phyloP scores from a whole-genome alignment of 352 stramenopile species.

The Globisporangium viniferum region DNA sequence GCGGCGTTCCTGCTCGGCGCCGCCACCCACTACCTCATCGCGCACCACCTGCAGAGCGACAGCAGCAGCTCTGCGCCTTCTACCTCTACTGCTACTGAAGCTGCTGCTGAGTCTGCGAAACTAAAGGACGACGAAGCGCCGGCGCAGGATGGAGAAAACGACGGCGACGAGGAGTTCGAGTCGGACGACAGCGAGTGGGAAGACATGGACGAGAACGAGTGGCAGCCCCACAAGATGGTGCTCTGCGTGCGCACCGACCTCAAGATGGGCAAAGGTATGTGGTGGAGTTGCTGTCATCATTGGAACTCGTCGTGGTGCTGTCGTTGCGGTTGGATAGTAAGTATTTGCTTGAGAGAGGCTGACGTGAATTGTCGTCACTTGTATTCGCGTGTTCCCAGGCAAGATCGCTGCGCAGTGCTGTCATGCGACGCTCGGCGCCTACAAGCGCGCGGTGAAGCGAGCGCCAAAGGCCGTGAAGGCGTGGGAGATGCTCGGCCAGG shows the following conservation, averaged over 20 bases:
- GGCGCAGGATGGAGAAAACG: conserved; percentile 14
- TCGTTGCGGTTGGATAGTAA: not conserved
- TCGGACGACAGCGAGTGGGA: conserved; percentile 66
- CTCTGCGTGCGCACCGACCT: conserved; percentile 94
- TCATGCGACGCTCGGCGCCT: conserved; percentile 92
- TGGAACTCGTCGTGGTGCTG: conserved; percentile 35
- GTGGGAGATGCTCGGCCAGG: conserved; percentile 84
- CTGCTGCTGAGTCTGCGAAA: not conserved
- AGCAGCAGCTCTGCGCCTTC: conserved; percentile 2
- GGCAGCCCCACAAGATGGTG: conserved; percentile 91
- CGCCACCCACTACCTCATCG: conserved; percentile 62
- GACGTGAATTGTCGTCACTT: not conserved
- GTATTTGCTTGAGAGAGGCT: not conserved
- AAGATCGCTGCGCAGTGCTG: conserved; percentile 88
- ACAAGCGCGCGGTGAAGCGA: conserved; percentile 89
- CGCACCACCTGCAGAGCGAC: conserved; percentile 31
- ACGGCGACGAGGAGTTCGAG: conserved; percentile 14
- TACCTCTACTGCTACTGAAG: not conserved
- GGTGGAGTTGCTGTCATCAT: conserved; percentile 16
- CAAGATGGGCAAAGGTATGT: conserved; percentile 95
- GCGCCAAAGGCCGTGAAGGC: conserved; percentile 61
- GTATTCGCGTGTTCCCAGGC: conserved; percentile 23
- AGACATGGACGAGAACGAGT: conserved; percentile 49
- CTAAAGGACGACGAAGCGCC: not conserved
- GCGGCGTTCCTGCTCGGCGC: conserved; percentile 68